Base-by-base conservation (phyloP, 768 basidiomycete species). In the Phaffia tasmanica region DNA sequence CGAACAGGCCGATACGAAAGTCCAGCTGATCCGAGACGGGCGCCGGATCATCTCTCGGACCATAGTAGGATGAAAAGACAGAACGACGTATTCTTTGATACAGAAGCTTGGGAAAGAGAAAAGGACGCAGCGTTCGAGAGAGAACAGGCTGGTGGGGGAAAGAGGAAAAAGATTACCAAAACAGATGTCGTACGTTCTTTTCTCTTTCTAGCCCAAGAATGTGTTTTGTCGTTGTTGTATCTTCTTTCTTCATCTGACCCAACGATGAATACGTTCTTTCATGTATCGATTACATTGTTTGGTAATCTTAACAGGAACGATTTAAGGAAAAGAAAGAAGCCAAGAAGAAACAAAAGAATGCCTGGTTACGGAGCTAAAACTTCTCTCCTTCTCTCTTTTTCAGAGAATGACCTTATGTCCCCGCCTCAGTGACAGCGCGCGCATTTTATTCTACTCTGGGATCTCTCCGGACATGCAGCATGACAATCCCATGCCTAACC, bases 11-110 rank as follows among this genome's bases (percentile, higher is more conserved):
- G 55, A 23, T 67, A 55, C 55, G 66, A 67, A 32, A 27, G 50
- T 21, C 51, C 53, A 29, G 23, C 61, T 19, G 32, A 48, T 32
- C 32, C 25, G 16, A n/a, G 27, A 18, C 53, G 54, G 0, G 59
- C 54, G 54, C 66, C 66, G 1, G 66, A 67, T 9, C 66, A 67
- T 29, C 66, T 67, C 29, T 56, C 60, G 54, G 66, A 67, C 25
- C 54, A 23, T 16, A 27, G 35, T 14, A 53, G 54, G 27, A 56
- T 56, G 46, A 55, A 60, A 29, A 32, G 66, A 19, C 66, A 67
- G 47, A 62, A 62, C 27, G 46, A 51, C 14, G 60, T 46, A 8
- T 67, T 56, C 60, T 67, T 67, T 25, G 66, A 67, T 27, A 53
- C 61, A 61, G 60, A 60, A 3, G 66, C 58, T 15, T 67, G 56